phyloP scores from a whole-genome alignment of 2,329 filamentous ascomycete species.

The Scorias spongiosa region DNA sequence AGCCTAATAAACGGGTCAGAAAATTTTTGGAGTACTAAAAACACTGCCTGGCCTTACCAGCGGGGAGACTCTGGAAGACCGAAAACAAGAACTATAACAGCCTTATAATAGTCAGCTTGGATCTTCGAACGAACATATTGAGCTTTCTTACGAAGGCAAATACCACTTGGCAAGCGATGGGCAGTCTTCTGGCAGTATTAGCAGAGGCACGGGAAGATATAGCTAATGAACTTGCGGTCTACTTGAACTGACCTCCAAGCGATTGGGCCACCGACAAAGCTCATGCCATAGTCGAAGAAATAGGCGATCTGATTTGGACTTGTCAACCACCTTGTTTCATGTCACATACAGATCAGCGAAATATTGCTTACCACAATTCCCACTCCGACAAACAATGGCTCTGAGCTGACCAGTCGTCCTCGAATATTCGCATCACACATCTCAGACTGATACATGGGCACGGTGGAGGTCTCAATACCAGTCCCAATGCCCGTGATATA shows the following conservation, averaged over 20 bases:
- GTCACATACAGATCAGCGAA: constrained; percentile 3
- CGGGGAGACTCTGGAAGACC: constrained; percentile 26
- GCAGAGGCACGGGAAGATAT: no score
- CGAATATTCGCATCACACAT: constrained; percentile 19
- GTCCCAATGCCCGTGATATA: constrained; percentile 34
- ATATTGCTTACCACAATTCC: constrained; percentile 9
- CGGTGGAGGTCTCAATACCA: constrained; percentile 31
- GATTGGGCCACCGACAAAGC: constrained; percentile 26
- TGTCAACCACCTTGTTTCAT: no score
- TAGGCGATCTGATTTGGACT: constrained; percentile 10
- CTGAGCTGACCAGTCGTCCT: constrained; percentile 19
- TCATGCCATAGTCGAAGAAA: constrained; percentile 24
- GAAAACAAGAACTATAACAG: constrained; percentile 27
- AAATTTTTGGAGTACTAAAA: no score
- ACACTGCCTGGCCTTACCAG: constrained; percentile 8
- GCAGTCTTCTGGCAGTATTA: constrained; percentile 12
- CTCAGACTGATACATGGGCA: constrained; percentile 27
- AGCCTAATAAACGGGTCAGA: constrained; percentile 8
- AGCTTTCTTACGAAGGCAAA: constrained; percentile 7
- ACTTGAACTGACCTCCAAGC: constrained; percentile 23
- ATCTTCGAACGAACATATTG: no score
- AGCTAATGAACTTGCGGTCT: no score
- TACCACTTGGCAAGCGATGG: constrained; percentile 31
- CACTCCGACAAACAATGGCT: constrained; percentile 21
- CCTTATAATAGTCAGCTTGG: constrained; percentile 1